These are phyloP conservation scores for Coniophora puteana DNA, from an alignment of 1,284 basidiomycete species.

Conservation along the genomic window DNA sequence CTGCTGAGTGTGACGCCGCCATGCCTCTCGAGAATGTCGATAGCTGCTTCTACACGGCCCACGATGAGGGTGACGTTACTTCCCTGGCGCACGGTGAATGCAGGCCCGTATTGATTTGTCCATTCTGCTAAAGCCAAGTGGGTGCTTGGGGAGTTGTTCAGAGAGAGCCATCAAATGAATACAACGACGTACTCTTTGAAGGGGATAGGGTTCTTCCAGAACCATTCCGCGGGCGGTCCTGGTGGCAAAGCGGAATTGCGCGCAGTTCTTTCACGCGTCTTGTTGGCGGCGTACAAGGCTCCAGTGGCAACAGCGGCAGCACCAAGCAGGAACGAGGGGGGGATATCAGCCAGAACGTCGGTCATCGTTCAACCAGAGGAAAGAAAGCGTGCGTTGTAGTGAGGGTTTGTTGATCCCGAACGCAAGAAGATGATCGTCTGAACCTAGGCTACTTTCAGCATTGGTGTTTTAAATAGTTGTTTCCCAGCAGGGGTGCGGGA, in stretches of 20 bases:
- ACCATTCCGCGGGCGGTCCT: constrained; percentile 22
- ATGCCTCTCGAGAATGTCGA: constrained; percentile 34
- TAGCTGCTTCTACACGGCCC: constrained; percentile 23
- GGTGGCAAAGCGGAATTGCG: constrained; percentile 20
- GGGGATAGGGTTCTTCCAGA: constrained; percentile 22
- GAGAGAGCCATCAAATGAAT: neutral
- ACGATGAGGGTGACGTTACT: constrained; percentile 24
- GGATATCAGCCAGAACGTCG: too few relatives aligned
- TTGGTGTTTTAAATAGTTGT: too few relatives aligned
- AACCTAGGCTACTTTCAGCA: too few relatives aligned
- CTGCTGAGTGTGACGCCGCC: constrained; percentile 27
- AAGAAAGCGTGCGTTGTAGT: too few relatives aligned
- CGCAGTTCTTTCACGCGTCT: too few relatives aligned
- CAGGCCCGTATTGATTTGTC: constrained; percentile 30
- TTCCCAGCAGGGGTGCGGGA: too few relatives aligned
- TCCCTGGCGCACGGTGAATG: constrained; percentile 26
- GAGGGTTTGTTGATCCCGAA: too few relatives aligned
- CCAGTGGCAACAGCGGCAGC: too few relatives aligned
- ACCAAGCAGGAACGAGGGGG: too few relatives aligned
- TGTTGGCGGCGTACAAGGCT: too few relatives aligned
- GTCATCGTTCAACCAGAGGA: too few relatives aligned
- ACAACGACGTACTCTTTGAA: constrained; percentile 14
- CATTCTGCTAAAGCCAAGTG: constrained; percentile 18
- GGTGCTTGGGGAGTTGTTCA: constrained; percentile 8
- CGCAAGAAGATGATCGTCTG: too few relatives aligned